Base-by-base conservation (phyloP, 805 yeast genomes). In the Metschnikowia cerradonensis region DNA sequence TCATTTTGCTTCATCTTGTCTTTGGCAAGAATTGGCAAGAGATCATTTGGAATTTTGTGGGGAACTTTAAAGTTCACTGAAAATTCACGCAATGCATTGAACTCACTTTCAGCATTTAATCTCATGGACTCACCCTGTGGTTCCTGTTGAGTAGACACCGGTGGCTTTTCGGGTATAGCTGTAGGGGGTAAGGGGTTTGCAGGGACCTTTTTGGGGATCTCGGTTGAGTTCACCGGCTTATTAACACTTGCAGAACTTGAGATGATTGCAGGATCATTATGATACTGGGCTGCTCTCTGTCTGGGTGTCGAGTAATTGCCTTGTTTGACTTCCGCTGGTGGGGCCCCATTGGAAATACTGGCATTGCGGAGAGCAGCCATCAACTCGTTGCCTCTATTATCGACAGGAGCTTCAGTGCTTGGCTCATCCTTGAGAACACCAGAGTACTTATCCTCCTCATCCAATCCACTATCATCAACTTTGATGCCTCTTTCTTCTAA, bases 371-470 rank as follows among this genome's bases (percentile, higher is more conserved):
- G 68, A 6, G 79, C 76, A 4, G 79, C 80, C 76, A 76, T 73
- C 51, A 76, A 67, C 49, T 75, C 79, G 42, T 67, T 72, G 26
- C 79, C 80, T 50, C 82, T 74, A 61, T 94, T 80, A 52, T 79
- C 83, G 41, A 90, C 50, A 7, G 47, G 17, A 6, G 38, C 33
- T 15, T 44, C 26, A 6, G 47, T 14, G 14, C 23, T 23, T 19
- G 34, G 11, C 3, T 35, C 40, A 14, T 52, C 60, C 20, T 47
- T 50, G 26, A 47, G 44, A 17, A 58, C 99, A 46, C 97, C 97
- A 4, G 97, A 90, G 64, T 91, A 94, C 68, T 88, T 88, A 67
- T 91, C 97, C 67, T 94, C 99, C 71, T 94, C 99, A 67, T 94
- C 98, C 58, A 88, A 58, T 15, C 96, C 96, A 52, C 87, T 80